Conservation (phyloP, 192 early-diverging fungal species). For the Coemansia javaensis region DNA sequence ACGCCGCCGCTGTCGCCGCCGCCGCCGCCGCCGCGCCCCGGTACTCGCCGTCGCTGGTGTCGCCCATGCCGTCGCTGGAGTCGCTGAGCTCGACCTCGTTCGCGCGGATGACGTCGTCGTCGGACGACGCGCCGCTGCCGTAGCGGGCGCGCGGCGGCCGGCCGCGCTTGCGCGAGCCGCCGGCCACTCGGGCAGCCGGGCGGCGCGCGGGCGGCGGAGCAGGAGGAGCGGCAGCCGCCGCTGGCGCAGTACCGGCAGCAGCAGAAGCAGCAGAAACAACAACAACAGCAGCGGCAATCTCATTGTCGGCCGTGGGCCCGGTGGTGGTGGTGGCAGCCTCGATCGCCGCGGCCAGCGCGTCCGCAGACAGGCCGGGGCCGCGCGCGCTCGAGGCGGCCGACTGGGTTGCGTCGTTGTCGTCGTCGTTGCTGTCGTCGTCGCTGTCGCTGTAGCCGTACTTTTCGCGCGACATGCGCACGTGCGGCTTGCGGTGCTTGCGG, state of each 20-base stretch:
- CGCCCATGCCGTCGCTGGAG: slow-evolving; percentile 2
- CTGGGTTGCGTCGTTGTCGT: slow-evolving; percentile 26
- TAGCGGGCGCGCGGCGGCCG: slow-evolving; percentile 39
- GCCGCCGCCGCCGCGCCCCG: slow-evolving; percentile 13
- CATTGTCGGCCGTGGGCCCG: too few relatives aligned
- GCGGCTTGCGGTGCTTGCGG: slow-evolving; percentile 68
- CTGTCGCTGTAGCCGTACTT: slow-evolving; percentile 56
- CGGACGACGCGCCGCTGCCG: slow-evolving; percentile 26
- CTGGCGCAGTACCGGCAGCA: neutral
- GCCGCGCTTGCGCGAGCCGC: slow-evolving; percentile 33
- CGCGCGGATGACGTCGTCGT: slow-evolving; percentile 50
- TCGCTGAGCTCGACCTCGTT: slow-evolving; percentile 52
- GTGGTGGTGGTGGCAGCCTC: slow-evolving; percentile 6
- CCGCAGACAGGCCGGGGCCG: slow-evolving; percentile 6
- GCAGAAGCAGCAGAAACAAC: too few relatives aligned
- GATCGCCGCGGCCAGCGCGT: slow-evolving; percentile 7
- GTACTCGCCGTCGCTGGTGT: slow-evolving; percentile 43
- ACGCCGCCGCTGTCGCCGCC: too few relatives aligned
- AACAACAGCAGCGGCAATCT: too few relatives aligned
- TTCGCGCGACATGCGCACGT: slow-evolving; percentile 55
- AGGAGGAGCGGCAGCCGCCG: neutral
- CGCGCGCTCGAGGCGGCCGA: slow-evolving; percentile 22
- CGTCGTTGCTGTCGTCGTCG: slow-evolving; percentile 28
- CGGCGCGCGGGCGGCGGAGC: slow-evolving; percentile 1
- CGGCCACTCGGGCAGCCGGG: slow-evolving; percentile 11